phyloP scores from a whole-genome alignment of 352 stramenopile genomes.

The Plasmopara halstedii region DNA sequence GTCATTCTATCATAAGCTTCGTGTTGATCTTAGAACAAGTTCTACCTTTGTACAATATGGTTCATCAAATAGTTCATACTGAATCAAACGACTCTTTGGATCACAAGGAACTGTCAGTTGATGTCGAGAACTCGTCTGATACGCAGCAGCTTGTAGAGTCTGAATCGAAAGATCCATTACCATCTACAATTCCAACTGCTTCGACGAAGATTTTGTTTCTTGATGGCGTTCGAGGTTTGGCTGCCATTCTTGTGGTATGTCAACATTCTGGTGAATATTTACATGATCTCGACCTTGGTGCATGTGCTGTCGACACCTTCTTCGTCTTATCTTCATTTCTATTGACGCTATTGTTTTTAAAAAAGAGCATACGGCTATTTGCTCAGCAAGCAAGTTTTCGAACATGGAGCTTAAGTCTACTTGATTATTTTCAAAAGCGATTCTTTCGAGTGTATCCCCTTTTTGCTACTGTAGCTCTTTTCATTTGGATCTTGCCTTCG shows the following conservation, averaged over 20 bases:
- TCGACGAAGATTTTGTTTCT: slow-evolving; percentile 33
- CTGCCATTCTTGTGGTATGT: slow-evolving; percentile 29
- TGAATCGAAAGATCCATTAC: slow-evolving; percentile 5
- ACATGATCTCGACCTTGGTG: slow-evolving; percentile 21
- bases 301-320: slow-evolving; percentile 27
- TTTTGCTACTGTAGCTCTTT: slow-evolving; percentile 14
- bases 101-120: slow-evolving; percentile 5
- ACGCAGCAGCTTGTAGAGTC: slow-evolving; percentile 5
- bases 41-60: too few species aligned
- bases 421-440: slow-evolving; percentile 31
- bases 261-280: slow-evolving; percentile 26
- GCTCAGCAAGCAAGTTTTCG: slow-evolving; percentile 12
- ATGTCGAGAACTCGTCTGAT: slow-evolving; percentile 9
- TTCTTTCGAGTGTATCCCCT: slow-evolving; percentile 33
- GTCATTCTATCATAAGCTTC: too few species aligned
- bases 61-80: not conserved
- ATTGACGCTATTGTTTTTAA: slow-evolving; percentile 35
- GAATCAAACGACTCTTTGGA: not conserved
- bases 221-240: slow-evolving; percentile 37
- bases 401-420: slow-evolving; percentile 16
- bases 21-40: too few species aligned
- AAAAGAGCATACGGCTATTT: slow-evolving; percentile 23
- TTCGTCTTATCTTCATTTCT: slow-evolving; percentile 41
- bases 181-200: slow-evolving; percentile 3
- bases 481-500: slow-evolving; percentile 26